Base-by-base conservation (phyloP, 2,329 filamentous ascomycete genomes). In the Chalaropsis ovoidea region DNA sequence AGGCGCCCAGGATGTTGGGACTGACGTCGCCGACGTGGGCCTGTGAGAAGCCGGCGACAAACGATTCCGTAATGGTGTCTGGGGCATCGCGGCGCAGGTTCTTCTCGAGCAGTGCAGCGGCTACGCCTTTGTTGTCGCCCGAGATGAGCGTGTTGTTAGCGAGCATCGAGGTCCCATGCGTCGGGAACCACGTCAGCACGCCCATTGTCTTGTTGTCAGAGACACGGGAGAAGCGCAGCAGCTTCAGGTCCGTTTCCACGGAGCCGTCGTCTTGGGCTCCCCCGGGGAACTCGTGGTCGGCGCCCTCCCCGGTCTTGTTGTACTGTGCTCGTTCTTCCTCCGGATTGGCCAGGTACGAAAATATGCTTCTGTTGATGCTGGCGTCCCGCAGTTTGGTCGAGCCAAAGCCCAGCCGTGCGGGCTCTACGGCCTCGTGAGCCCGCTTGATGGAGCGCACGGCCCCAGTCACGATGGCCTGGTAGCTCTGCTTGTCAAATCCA, bases 71-170 rank as follows among this genome's bases (percentile, higher is more conserved):
- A 42, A 85, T 84, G 19, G 77, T 79, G 1, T 77, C 72, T 19
- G 83, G 79, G n/a, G 58, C 45, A 10, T 63, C 45, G 13, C 74
- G 75, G 1, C 76, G 73, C 61, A 87, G 80, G 63, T 82, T 85
- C 69, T 87, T 82, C 73, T 97, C 93, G 64, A 96, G 86, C 13
- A 96, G 79, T 70, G 87, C 84, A 2, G 90, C 89, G 0, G 92
- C 91, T 4, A 96, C 87, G 4, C 92, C 92, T 76, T 96, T 96
- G 78, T 96, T 96, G 74, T 96, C 92, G 35, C 90, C 92, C 2
- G 89, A 86, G 61, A 95, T 85, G 6, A 95, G 80, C 0, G 90
- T 95, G 75, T 95, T 95, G 76, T 96, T 96, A 62, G 88, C 88
- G 63, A 90, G 84, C 79, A 96, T 86, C 1, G 90, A 95, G 0